Evolutionary conservation across 495 filamentous ascomycete genomes (phyloP).

Genomic region (Endocarpon pusillum): DNA sequence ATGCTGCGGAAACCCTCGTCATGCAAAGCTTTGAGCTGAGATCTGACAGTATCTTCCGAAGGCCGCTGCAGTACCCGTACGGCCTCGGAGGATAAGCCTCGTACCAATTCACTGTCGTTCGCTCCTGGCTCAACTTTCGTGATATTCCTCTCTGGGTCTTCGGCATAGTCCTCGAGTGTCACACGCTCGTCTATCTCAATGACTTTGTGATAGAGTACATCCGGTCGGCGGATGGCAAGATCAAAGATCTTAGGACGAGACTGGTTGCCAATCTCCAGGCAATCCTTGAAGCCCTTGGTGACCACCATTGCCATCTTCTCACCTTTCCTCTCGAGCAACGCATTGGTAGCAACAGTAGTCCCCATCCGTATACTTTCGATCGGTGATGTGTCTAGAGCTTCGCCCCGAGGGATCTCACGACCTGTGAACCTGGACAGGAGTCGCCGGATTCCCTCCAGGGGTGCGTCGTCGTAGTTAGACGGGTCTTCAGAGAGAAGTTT

Average conservation of each 20-base stretch:
- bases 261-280: constrained; percentile 76
- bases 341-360: constrained; percentile 80
- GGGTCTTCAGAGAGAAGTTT: constrained; percentile 87
- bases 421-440: constrained; percentile 68
- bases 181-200: constrained; percentile 71
- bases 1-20: constrained; percentile 31
- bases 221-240: constrained; percentile 60
- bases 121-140: neutral
- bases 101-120: constrained; percentile 11
- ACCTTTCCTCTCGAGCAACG: constrained; percentile 85
- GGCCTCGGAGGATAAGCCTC: constrained; percentile 34
- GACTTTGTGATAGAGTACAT: constrained; percentile 58
- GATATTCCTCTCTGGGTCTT: constrained; percentile 27
- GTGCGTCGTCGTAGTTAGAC: constrained; percentile 74
- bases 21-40: constrained; percentile 27
- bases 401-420: constrained; percentile 58
- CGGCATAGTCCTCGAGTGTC: constrained; percentile 47
- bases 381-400: constrained; percentile 63
- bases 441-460: constrained; percentile 79
- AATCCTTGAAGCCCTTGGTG: constrained; percentile 86
- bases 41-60: constrained; percentile 19
- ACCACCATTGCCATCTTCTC: constrained; percentile 82
- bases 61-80: constrained; percentile 30
- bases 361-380: constrained; percentile 85
- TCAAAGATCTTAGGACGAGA: constrained; percentile 73